Base-by-base conservation (phyloP, 768 basidiomycete genomes). In the Hemileccinum rubropunctum region DNA sequence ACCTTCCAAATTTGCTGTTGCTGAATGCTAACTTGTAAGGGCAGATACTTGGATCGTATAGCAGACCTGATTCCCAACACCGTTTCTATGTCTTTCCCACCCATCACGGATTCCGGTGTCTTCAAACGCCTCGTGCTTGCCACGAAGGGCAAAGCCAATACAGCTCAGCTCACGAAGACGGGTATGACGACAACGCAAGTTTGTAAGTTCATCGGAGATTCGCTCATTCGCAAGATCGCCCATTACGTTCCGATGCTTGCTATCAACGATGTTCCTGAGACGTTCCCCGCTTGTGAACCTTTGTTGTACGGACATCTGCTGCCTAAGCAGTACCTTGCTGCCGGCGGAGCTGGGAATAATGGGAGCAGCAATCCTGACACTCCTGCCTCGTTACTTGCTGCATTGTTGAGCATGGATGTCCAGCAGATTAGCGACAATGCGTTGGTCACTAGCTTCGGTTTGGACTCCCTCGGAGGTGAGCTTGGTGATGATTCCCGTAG, bases 81-180 rank as follows among this genome's bases (percentile, higher is more conserved):
- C 11, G 58, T 71, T 35, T 66, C 69, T 11, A 65, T 70, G 56
- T 63, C 66, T 26, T 62, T 68, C 47, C 69, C 69, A 2, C 66
- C 68, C 6, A 67, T 70, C 48, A 65, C 58, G 6, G 70, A 70
- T 36, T 68, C 66, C 3, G 65, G 65, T n/a, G 62, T 66, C 52
- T 66, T 66, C 57, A 66, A 66, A 41, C 65, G 65, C 34, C 65
- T 66, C 36, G 65, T 67, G 5, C 58, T 58, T 5, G 39, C 61
- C 15, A 59, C 61, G 1, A 62, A 47, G 34, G 65, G 65, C 2
- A 59, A 59, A 42, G 65, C 63, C 3, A 66, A 66, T 47, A 66
- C 63, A 1, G 47, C 61, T 0, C 62, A 64, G 37, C 63, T 66
- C 23, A 58, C 52, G 8, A 66, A 65, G 61, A 66, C 60, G 4